Evolutionary conservation across 1,139 yeast genomes (phyloP).

Genomic region (Nakaseomyces delphensis): DNA sequence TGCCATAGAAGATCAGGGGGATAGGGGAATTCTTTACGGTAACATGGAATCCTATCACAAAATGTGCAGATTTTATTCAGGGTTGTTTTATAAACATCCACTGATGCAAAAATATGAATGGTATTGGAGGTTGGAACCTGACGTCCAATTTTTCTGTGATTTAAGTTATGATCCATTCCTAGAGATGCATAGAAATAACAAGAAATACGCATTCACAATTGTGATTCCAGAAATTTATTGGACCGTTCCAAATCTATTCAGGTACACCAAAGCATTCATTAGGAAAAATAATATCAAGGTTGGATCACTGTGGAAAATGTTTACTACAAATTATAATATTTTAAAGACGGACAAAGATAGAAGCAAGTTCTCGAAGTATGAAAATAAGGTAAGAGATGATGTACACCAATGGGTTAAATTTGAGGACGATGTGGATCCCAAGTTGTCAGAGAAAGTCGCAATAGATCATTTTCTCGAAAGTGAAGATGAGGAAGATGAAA

Average conservation of each 20-base stretch:
- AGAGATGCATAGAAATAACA: conserved; percentile 61
- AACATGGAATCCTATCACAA: conserved; percentile 62
- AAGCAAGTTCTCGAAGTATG: conserved; percentile 9
- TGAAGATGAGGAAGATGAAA: conserved; percentile 12
- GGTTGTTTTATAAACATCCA: conserved; percentile 67
- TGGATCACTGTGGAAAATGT: conserved; percentile 52
- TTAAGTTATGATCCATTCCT: conserved; percentile 82
- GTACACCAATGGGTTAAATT: conserved; percentile 26
- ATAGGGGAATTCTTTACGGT: conserved; percentile 73
- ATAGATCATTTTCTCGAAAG: conserved; percentile 23
- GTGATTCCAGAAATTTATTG: conserved; percentile 63
- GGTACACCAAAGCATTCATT: conserved; percentile 59
- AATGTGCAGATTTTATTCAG: conserved; percentile 69
- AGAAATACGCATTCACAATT: conserved; percentile 78
- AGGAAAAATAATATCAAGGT: conserved; percentile 39
- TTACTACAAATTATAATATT: conserved; percentile 35
- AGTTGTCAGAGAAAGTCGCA: conserved; percentile 27
- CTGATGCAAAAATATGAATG: conserved; percentile 61
- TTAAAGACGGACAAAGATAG: conserved; percentile 13
- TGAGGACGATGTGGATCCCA: conserved; percentile 20
- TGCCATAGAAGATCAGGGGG: conserved; percentile 58
- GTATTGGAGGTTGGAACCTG: conserved; percentile 95
- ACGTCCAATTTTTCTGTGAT: conserved; percentile 82
- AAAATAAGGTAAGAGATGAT: conserved; percentile 40
- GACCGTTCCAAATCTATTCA: conserved; percentile 72